Base-by-base conservation (phyloP, 2,329 filamentous ascomycete species). In the Fusarium scirpi region DNA sequence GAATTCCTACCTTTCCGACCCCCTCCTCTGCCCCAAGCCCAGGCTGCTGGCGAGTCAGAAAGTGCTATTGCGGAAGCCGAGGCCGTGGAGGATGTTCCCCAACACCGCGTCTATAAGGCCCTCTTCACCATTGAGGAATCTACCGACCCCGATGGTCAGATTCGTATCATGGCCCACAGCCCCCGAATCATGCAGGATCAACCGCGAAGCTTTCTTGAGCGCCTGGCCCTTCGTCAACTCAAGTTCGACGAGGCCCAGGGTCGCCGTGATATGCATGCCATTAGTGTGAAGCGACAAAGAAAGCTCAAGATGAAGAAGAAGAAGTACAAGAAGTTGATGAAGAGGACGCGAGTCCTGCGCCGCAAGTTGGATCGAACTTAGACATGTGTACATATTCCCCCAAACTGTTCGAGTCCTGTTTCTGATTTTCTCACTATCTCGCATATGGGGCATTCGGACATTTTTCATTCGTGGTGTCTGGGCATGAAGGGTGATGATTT, bases 231-330 rank as follows among this genome's bases (percentile, higher is more conserved):
- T 76, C 88, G 91, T 69, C 88, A 91, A 80, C 79, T 89, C 74
- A 85, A 83, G 65, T 89, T 87, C 63, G 86, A 89, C 69, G 85
- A 89, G 58, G 82, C 83, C 54, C 82, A 85, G 68, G 82, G 82
- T 58, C 83, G 82, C 71, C 80, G 80, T 62, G 81, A 83, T 74
- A 94, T 97, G 91, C 83, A 91, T 66, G 89, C 94, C 70, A 94
- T 99, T 79, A 97, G 93, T 78, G 95, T 98, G 74, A 94, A 91
- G 86, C 88, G 96, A 81, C 94, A 97, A 82, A 87, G 94, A 78
- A 97, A 96, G 85, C 84, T 98, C 78, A 97, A 94, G 89, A 99
- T 99, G 94, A 99, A 99, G 92, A 99, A 98, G 89, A 95, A 98
- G 89, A 99, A 99, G 90, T 97, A 97, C 83, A 98, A 98, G 94